A percentile compares a stretch with the other conserved stretches of the same genome.
phyloP scores from a whole-genome alignment of 768 basidiomycete genomes.

The Russula griseocarnosa region DNA sequence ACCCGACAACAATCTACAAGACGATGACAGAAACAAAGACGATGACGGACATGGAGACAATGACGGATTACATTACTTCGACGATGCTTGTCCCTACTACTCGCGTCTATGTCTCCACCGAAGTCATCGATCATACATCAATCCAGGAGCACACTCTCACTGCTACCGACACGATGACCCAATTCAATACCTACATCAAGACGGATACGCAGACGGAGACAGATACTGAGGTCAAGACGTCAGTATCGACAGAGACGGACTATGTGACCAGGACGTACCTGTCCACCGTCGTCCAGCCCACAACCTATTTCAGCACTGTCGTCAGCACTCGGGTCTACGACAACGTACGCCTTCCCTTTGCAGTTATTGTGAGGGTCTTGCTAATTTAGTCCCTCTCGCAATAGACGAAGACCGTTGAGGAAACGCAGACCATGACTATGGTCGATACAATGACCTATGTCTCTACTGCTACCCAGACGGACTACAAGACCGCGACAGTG shows the following conservation, averaged over 20 bases:
- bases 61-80: slow-evolving; percentile 40
- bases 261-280: slow-evolving; percentile 52
- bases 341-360: slow-evolving; percentile 41
- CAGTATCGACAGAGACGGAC: slow-evolving; percentile 53
- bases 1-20: slow-evolving; percentile 26
- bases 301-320: slow-evolving; percentile 54
- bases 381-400: slow-evolving; percentile 9
- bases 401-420: slow-evolving; percentile 54
- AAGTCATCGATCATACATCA: slow-evolving; percentile 52
- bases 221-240: slow-evolving; percentile 40
- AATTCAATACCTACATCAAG: slow-evolving; percentile 51
- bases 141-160: slow-evolving; percentile 41
- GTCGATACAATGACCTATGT: slow-evolving; percentile 37
- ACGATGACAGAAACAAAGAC: slow-evolving; percentile 29
- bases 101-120: slow-evolving; percentile 53
- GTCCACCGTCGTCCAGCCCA: slow-evolving; percentile 51
- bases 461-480: slow-evolving; percentile 49
- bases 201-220: slow-evolving; percentile 38
- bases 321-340: slow-evolving; percentile 57
- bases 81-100: slow-evolving; percentile 58
- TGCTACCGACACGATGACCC: slow-evolving; percentile 53
- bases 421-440: slow-evolving; percentile 39
- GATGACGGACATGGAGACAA: slow-evolving; percentile 25
- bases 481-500: slow-evolving; percentile 43
- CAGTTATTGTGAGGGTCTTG: neutral